Evolutionary conservation across 2,329 filamentous ascomycete species (phyloP).

Genomic region (Diaporthe citriasiana): DNA sequence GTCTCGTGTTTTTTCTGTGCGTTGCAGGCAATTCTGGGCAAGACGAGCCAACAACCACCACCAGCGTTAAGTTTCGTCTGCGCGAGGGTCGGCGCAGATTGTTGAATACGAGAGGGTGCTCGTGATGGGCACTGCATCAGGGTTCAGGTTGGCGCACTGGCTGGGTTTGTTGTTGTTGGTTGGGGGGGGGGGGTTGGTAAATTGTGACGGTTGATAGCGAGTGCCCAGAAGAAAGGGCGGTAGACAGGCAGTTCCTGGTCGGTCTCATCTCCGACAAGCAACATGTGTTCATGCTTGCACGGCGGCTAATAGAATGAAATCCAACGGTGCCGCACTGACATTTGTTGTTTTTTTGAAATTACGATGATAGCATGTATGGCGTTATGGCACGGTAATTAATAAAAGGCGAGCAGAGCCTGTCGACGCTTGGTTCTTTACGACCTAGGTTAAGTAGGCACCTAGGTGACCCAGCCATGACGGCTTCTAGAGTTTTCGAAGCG

Average conservation of each 20-base stretch:
- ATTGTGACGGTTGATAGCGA: too few species aligned
- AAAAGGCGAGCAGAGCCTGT: background rate
- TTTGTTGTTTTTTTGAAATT: background rate
- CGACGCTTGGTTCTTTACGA: background rate
- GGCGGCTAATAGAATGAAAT: background rate
- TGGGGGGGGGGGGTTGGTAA: background rate
- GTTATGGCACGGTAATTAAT: background rate
- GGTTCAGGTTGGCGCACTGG: constrained; percentile 25
- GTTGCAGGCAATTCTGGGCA: background rate
- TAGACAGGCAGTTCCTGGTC: background rate
- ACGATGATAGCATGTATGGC: background rate
- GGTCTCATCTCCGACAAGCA: constrained; percentile 26
- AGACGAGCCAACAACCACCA: background rate
- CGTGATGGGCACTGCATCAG: background rate
- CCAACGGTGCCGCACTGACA: background rate
- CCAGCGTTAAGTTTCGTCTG: background rate
- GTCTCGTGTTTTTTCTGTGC: background rate
- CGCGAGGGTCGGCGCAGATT: background rate
- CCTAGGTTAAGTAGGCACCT: too few species aligned
- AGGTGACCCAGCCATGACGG: background rate
- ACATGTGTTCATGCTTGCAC: background rate
- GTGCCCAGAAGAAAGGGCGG: background rate
- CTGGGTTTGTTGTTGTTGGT: too few species aligned
- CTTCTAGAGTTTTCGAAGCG: constrained; percentile 17
- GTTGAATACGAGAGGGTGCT: constrained; percentile 19